A percentile compares a stretch with the other conserved stretches of the same genome.
Evolutionary conservation across 345 rosid genomes (phyloP).

Genomic region (Gossypium bickii): DNA sequence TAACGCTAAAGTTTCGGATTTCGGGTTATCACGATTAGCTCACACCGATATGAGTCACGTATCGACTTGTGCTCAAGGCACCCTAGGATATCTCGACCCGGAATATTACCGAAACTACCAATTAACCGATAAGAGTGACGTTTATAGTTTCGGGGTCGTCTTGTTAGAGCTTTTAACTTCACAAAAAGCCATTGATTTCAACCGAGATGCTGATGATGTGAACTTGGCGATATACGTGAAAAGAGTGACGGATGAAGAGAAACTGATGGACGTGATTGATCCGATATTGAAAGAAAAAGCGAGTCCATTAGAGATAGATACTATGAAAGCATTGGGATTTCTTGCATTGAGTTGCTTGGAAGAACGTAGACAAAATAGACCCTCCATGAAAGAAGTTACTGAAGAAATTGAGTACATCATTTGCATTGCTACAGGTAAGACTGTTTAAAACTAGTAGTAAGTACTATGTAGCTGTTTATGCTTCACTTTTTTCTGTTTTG

Average conservation of each 20-base stretch:
- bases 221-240: conserved; percentile 43
- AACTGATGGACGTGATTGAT: conserved; percentile 37
- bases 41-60: conserved; percentile 45
- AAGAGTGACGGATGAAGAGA: conserved; percentile 42
- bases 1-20: conserved; percentile 51
- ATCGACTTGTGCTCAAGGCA: conserved; percentile 55
- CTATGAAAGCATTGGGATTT: conserved; percentile 44
- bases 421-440: conserved; percentile 1
- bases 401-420: conserved; percentile 45
- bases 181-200: conserved; percentile 52
- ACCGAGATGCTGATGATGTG: conserved; percentile 48
- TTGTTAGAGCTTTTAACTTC: conserved; percentile 51
- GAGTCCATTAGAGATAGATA: conserved; percentile 33
- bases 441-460: not conserved
- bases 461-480: not conserved
- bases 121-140: conserved; percentile 60
- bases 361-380: conserved; percentile 56
- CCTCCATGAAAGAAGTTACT: conserved; percentile 56
- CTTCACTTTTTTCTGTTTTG: not conserved
- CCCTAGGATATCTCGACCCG: conserved; percentile 56
- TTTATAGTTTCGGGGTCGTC: conserved; percentile 70
- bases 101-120: conserved; percentile 58
- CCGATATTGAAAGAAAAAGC: conserved; percentile 34
- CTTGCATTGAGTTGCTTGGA: conserved; percentile 50
- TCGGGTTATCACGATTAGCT: conserved; percentile 51